Percentiles rank a stretch among this genome's conserved stretches.
These are phyloP conservation scores for Houttuynia cordata DNA, from an alignment of 164 flowering plant genomes.

Conservation along the genomic window DNA sequence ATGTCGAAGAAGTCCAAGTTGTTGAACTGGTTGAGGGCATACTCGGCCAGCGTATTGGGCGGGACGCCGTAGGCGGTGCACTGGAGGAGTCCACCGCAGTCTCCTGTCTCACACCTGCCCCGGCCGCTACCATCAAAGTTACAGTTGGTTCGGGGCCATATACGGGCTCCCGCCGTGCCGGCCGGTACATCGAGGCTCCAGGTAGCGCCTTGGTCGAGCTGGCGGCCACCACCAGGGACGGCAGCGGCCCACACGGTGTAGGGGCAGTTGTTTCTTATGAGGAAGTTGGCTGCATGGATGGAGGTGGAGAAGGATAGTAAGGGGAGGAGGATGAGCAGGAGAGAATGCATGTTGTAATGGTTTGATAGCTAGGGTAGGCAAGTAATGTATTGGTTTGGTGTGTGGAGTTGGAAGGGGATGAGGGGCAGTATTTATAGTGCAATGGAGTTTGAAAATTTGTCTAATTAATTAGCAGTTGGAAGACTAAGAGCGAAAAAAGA, in stretches of 20 bases:
- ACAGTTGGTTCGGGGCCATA: slow-evolving; percentile 27
- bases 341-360: no score
- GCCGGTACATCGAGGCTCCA: slow-evolving; percentile 13
- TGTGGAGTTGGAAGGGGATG: no score
- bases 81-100: slow-evolving; percentile 14
- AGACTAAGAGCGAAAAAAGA: no score
- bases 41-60: slow-evolving; percentile 26
- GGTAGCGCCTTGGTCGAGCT: slow-evolving; percentile 6
- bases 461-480: no score
- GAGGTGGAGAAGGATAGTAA: neutral
- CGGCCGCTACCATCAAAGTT: slow-evolving; percentile 18
- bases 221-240: slow-evolving; percentile 16
- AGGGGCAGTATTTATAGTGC: no score
- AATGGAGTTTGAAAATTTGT: no score
- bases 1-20: slow-evolving; percentile 25
- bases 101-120: slow-evolving; percentile 25
- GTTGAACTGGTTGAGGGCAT: slow-evolving; percentile 15
- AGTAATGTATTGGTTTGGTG: no score
- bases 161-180: slow-evolving; percentile 18
- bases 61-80: slow-evolving; percentile 18
- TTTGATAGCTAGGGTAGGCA: no score
- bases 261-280: slow-evolving; percentile 4
- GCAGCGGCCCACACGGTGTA: slow-evolving; percentile 9
- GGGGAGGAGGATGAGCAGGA: neutral
- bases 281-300: slow-evolving; percentile 17